These are phyloP conservation scores for Boletellus deceptivus DNA, from an alignment of 1,284 basidiomycete genomes.

Conservation along the genomic window DNA sequence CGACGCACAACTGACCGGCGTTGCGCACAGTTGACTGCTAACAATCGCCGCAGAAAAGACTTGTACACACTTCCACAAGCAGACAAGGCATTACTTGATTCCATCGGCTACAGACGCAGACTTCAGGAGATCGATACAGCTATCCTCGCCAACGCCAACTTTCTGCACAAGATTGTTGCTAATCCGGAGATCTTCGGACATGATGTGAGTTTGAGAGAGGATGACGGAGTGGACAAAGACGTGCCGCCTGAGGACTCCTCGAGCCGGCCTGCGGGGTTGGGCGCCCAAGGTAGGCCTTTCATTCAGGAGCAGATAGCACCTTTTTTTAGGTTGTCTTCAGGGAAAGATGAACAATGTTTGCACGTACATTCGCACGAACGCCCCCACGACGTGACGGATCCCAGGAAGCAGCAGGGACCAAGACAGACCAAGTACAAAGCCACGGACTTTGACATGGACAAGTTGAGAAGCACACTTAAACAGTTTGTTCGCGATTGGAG, in stretches of 20 bases:
- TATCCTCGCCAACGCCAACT: conserved; percentile 67
- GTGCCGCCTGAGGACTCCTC: background rate
- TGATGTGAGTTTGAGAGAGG: conserved; percentile 33
- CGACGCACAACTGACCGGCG: too few relatives aligned
- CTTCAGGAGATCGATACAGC: conserved; percentile 66
- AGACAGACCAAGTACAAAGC: conserved; percentile 41
- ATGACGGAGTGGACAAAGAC: conserved; percentile 1
- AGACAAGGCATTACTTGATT: conserved; percentile 60
- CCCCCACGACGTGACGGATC: conserved; percentile 23
- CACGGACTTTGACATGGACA: conserved; percentile 78
- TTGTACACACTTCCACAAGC: conserved; percentile 56
- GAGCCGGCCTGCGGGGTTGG: background rate
- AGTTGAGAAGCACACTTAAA: conserved; percentile 84
- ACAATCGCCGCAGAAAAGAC: conserved; percentile 74
- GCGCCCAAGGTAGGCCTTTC: conserved; percentile 11
- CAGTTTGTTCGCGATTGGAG: conserved; percentile 94
- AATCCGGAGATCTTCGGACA: conserved; percentile 74
- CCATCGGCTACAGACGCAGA: conserved; percentile 65
- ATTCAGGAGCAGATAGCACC: background rate
- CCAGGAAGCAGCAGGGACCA: conserved; percentile 18
- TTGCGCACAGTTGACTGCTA: conserved; percentile 58
- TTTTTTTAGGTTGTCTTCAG: conserved; percentile 6
- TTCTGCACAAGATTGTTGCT: conserved; percentile 62
- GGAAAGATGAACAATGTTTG: conserved; percentile 30
- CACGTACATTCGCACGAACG: conserved; percentile 27